phyloP scores from a whole-genome alignment of 2,329 filamentous ascomycete genomes.

The Myriosclerotinia scirpicola region DNA sequence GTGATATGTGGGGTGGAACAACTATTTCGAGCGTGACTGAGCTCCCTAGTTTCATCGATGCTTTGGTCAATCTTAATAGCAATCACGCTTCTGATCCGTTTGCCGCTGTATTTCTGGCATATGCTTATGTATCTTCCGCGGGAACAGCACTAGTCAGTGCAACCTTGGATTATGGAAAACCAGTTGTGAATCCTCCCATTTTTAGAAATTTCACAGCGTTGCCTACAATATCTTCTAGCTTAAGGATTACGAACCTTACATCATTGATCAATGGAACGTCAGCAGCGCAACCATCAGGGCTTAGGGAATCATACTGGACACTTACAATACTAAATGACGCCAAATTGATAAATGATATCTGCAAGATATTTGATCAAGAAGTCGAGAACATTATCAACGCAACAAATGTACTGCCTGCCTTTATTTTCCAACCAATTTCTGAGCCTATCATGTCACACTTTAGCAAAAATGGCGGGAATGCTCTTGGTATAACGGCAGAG shows the following conservation, averaged over 20 bases:
- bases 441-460: conserved; percentile 30
- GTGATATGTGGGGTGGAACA: conserved; percentile 28
- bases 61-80: conserved; percentile 13
- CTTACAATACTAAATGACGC: conserved; percentile 11
- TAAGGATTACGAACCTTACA: conserved; percentile 26
- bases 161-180: conserved; percentile 16
- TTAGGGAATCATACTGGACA: conserved; percentile 14
- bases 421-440: conserved; percentile 33
- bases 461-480: conserved; percentile 32
- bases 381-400: conserved; percentile 23
- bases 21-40: background rate
- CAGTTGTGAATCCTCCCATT: conserved; percentile 25
- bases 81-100: conserved; percentile 13
- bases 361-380: conserved; percentile 31
- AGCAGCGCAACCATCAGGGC: conserved; percentile 4
- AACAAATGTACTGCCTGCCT: conserved; percentile 26
- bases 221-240: background rate
- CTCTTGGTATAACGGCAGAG: conserved; percentile 29
- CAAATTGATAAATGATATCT: conserved; percentile 25
- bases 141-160: background rate
- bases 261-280: conserved; percentile 26
- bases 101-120: conserved; percentile 10
- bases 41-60: background rate
- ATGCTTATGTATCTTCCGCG: conserved; percentile 1
- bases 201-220: conserved; percentile 28